Conservation (phyloP, 345 rosid genomes). For the Gossypium sturtianum region DNA sequence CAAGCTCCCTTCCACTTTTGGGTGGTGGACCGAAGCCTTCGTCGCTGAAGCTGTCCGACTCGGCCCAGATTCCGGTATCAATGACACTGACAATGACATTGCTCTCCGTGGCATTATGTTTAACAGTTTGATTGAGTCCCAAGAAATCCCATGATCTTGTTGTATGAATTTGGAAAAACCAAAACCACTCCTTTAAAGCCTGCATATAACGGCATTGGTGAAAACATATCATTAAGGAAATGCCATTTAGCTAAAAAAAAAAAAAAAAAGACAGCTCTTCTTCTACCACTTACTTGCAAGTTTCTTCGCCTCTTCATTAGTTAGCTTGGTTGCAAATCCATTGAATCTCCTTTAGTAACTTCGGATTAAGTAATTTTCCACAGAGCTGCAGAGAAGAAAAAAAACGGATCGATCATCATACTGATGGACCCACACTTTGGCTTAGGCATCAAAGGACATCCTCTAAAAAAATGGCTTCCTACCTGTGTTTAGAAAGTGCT, state of each 20-base stretch:
- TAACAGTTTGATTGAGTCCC: slow-evolving; percentile 18
- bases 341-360: slow-evolving; percentile 59
- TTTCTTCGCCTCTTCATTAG: slow-evolving; percentile 31
- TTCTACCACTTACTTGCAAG: slow-evolving; percentile 23
- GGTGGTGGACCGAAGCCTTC: too few species aligned
- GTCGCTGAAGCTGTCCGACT: too few species aligned
- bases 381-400: slow-evolving; percentile 14
- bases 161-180: slow-evolving; percentile 9
- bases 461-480: neutral
- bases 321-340: slow-evolving; percentile 49
- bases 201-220: neutral
- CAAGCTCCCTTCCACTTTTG: too few species aligned
- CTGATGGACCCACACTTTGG: too few species aligned
- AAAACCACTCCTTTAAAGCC: slow-evolving; percentile 19
- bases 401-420: neutral
- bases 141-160: slow-evolving; percentile 38
- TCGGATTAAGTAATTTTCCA: slow-evolving; percentile 27
- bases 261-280: too few species aligned
- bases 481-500: slow-evolving; percentile 22
- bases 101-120: slow-evolving; percentile 20
- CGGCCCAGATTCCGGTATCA: neutral
- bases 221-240: neutral
- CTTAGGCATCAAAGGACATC: too few species aligned
- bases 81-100: slow-evolving; percentile 21
- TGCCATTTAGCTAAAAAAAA: neutral